Evolutionary conservation across 306 rosid species (phyloP), one percentile per base, ranked within the genome.

Genomic region (Alnus glutinosa): DNA sequence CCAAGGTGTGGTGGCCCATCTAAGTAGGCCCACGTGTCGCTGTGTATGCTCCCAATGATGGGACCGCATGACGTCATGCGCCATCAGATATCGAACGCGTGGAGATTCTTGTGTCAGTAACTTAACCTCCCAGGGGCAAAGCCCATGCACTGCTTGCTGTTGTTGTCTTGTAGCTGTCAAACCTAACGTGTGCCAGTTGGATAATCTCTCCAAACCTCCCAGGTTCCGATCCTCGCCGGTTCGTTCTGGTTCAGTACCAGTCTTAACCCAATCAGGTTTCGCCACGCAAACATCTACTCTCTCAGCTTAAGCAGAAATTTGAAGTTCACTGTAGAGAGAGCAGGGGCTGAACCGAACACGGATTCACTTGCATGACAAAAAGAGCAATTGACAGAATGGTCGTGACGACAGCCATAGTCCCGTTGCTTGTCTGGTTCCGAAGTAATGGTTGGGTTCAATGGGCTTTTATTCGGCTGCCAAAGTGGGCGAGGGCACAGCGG

Each of bases 161-260:
- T 66, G 73, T 85, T 82, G 88, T 85, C 84, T 75, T 79, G 86
- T 82, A 75, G 84, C 75, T 82, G 88, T 82, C 86, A 85, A 18
- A 71, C 10, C n/a, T 80, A 55, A 79, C 76, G 79, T 76, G 79
- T 57, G 72, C 52, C 81, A 57, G 63, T 44, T 58, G 32, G n/a
- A 62, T 55, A 50, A 23, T 23, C 28, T 73, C 52, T 73, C 69
- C 55, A 62, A 50, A 57, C 49, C 77, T 23, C 28, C 28, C 28
- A 23, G 28, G 28, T 23, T 23, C 28, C 28, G 28, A 23, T 23
- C 30, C 32, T 8, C 28, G 9, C 63, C 59, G 71, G 75, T 82
- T 5, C 37, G 55, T 9, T 18, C 63, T 23, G 14, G 4, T 4
- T 11, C 28, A 3, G 6, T 42, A 10, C 14, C 52, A n/a, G 28